phyloP scores from a whole-genome alignment of 1,284 basidiomycete genomes.

The Tilletia walkeri region DNA sequence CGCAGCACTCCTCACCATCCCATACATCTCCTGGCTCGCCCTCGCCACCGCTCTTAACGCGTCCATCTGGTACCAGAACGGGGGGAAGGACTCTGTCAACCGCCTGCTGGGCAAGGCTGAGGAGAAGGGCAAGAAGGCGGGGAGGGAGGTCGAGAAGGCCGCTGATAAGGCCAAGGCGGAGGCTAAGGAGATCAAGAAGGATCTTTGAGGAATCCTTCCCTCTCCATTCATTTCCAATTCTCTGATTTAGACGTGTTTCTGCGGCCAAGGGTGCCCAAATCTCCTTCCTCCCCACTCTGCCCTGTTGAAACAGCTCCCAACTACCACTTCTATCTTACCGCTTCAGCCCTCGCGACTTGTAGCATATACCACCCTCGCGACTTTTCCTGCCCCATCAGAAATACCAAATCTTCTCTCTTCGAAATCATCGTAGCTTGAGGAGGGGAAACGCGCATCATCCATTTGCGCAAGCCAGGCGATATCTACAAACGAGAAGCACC shows the following conservation, averaged over 20 bases:
- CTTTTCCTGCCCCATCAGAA: not conserved
- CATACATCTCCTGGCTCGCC: conserved; percentile 60
- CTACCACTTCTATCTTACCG: not conserved
- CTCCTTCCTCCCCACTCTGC: too few species aligned
- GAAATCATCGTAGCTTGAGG: too few species aligned
- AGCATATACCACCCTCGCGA: too few species aligned
- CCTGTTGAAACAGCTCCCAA: too few species aligned
- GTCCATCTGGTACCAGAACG: conserved; percentile 63
- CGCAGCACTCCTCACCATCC: conserved; percentile 34
- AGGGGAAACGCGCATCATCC: too few species aligned
- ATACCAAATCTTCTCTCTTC: not conserved
- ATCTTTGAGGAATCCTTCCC: not conserved
- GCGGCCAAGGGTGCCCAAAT: too few species aligned
- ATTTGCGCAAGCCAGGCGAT: too few species aligned
- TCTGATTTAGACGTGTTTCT: too few species aligned
- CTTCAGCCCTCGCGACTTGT: not conserved
- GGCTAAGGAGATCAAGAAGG: conserved; percentile 11
- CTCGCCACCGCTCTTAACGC: conserved; percentile 72
- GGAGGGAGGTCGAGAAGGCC: not conserved
- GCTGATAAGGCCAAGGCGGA: not conserved
- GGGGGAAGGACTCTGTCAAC: conserved; percentile 34
- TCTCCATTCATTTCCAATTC: too few species aligned
- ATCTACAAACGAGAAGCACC: too few species aligned
- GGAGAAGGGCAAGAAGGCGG: conserved; percentile 35
- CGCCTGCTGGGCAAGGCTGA: conserved; percentile 36